Evolutionary conservation across 2,329 filamentous ascomycete species (phyloP).

Genomic region (Sordariomycetes sp.): DNA sequence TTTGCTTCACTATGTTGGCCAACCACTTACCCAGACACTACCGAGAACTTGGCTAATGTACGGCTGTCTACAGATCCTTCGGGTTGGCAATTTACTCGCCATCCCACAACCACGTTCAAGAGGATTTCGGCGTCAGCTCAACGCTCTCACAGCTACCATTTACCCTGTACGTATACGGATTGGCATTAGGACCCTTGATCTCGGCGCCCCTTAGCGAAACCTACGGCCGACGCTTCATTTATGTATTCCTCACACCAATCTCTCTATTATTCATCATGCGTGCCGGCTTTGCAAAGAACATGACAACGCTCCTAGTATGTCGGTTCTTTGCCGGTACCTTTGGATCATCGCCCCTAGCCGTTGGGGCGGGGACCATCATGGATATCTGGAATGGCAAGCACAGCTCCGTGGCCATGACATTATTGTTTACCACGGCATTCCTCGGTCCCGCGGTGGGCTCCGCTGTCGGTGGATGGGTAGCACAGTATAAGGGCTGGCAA

Average conservation of each 20-base stretch:
- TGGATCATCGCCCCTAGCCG: constrained; percentile 48
- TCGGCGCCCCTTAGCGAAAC: constrained; percentile 56
- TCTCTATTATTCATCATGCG: constrained; percentile 50
- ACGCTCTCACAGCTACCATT: neutral
- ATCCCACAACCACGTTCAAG: neutral
- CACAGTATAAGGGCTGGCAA: constrained; percentile 45
- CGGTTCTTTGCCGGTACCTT: constrained; percentile 54
- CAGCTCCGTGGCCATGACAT: constrained; percentile 40
- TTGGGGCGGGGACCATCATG: constrained; percentile 48
- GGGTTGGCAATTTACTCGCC: neutral
- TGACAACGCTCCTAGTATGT: constrained; percentile 45
- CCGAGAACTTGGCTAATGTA: too few species aligned
- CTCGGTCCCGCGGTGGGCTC: constrained; percentile 47
- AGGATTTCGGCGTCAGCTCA: neutral
- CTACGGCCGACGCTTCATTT: constrained; percentile 47
- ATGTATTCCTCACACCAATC: constrained; percentile 41
- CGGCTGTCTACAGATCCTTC: neutral
- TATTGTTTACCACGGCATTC: constrained; percentile 51
- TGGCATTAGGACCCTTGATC: constrained; percentile 46
- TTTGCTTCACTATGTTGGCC: neutral
- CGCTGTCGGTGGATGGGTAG: constrained; percentile 49
- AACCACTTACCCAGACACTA: too few species aligned
- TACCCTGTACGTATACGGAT: constrained; percentile 51
- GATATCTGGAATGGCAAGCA: constrained; percentile 44
- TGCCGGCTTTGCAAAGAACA: constrained; percentile 40